A percentile compares a stretch with the other conserved stretches of the same genome.
These are phyloP conservation scores for Cyberlindnera saturnus DNA, from an alignment of 805 yeast genomes.

Conservation along the genomic window DNA sequence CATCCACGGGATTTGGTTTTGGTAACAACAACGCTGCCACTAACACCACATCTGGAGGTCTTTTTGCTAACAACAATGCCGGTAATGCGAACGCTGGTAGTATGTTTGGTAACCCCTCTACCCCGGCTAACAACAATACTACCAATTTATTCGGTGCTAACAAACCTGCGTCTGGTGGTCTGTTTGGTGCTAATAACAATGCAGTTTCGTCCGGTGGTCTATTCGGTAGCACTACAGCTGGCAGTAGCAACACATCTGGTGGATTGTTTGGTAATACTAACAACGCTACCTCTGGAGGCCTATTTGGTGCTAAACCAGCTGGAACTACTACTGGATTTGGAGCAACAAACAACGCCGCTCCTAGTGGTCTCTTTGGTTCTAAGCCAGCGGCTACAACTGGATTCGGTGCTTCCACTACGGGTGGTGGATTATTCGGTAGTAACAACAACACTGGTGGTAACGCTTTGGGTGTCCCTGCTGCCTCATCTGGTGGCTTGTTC, in stretches of 20 bases:
- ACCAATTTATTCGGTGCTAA: constrained; percentile 25
- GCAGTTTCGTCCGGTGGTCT: constrained; percentile 21
- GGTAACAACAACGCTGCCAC: constrained; percentile 15
- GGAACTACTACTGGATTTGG: constrained; percentile 28
- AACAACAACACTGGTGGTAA: constrained; percentile 8
- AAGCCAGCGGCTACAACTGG: constrained; percentile 16
- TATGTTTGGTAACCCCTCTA: constrained; percentile 31
- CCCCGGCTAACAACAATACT: constrained; percentile 16
- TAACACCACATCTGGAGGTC: constrained; percentile 27
- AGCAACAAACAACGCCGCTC: constrained; percentile 22
- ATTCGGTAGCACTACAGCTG: constrained; percentile 25
- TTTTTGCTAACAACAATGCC: constrained; percentile 31
- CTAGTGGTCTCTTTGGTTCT: constrained; percentile 38
- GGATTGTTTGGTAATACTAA: constrained; percentile 31
- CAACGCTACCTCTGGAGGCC: constrained; percentile 23
- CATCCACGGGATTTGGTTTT: constrained; percentile 16
- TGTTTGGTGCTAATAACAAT: constrained; percentile 21
- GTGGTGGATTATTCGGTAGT: constrained; percentile 36
- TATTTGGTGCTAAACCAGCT: constrained; percentile 25
- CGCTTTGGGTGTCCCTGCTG: constrained; percentile 2
- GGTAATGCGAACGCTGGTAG: constrained; percentile 25
- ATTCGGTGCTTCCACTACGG: constrained; percentile 14
- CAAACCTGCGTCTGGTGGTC: constrained; percentile 14
- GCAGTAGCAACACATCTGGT: constrained; percentile 23
- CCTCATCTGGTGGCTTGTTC: constrained; percentile 33